A percentile compares a stretch with the other conserved stretches of the same genome.
These are phyloP conservation scores for Ogataea salicorniae DNA, from an alignment of 805 yeast species.

Conservation along the genomic window DNA sequence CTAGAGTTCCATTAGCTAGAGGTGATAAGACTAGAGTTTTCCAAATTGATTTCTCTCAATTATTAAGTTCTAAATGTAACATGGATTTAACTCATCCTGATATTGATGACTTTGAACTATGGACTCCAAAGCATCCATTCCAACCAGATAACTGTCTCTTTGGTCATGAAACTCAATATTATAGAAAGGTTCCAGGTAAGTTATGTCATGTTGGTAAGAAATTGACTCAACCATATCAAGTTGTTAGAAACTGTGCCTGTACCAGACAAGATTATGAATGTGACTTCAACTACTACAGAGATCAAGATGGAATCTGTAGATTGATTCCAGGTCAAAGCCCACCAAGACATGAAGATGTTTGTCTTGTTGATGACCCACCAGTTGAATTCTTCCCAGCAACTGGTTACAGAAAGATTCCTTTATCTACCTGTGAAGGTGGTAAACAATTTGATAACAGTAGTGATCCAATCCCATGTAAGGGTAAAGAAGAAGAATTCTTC, in stretches of 20 bases:
- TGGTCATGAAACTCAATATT: conserved; percentile 60
- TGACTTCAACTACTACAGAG: conserved; percentile 72
- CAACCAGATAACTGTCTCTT: conserved; percentile 52
- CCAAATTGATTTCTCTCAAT: conserved; percentile 52
- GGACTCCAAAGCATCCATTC: conserved; percentile 55
- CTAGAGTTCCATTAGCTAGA: conserved; percentile 38
- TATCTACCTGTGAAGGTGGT: conserved; percentile 82
- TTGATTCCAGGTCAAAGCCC: conserved; percentile 67
- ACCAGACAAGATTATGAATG: conserved; percentile 84
- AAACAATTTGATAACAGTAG: conserved; percentile 51
- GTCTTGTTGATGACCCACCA: conserved; percentile 48
- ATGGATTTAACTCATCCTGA: conserved; percentile 39
- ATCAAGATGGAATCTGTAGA: conserved; percentile 69
- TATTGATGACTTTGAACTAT: conserved; percentile 53
- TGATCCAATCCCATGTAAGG: conserved; percentile 73
- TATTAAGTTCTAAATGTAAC: conserved; percentile 45
- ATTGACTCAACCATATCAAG: conserved; percentile 49
- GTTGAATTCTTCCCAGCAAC: conserved; percentile 76
- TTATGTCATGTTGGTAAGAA: conserved; percentile 63
- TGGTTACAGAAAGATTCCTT: conserved; percentile 80
- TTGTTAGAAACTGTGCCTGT: conserved; percentile 69
- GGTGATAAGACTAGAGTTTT: conserved; percentile 48
- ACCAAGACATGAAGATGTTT: conserved; percentile 56
- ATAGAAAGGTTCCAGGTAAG: conserved; percentile 54
- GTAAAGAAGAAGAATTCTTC: conserved; percentile 64